A percentile compares a stretch with the other conserved stretches of the same genome.
phyloP scores from a whole-genome alignment of 345 rosid species.

The Moricandia moricandioides region DNA sequence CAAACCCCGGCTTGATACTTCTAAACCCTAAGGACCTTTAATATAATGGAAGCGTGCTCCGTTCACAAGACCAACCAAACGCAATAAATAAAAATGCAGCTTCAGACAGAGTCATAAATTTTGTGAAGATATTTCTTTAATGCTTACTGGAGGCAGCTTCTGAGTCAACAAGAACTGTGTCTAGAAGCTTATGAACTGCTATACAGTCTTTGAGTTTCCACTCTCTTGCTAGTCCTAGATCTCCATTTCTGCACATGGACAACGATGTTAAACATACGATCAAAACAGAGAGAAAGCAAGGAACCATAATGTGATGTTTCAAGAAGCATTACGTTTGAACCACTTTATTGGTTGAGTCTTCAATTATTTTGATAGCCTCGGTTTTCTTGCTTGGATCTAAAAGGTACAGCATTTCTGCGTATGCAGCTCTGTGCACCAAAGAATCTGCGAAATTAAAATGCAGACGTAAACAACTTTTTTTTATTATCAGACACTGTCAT shows the following conservation, averaged over 20 bases:
- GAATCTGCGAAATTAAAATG: slow-evolving; percentile 52
- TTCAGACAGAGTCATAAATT: not conserved
- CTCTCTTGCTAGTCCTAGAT: slow-evolving; percentile 54
- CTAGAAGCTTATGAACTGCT: slow-evolving; percentile 67
- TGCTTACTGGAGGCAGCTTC: slow-evolving; percentile 84
- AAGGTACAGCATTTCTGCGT: slow-evolving; percentile 75
- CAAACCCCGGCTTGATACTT: not conserved
- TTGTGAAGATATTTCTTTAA: not conserved
- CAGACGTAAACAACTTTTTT: not conserved
- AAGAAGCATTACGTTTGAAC: slow-evolving; percentile 49
- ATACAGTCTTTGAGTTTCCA: slow-evolving; percentile 92
- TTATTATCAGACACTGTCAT: not conserved
- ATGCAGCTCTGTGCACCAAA: slow-evolving; percentile 92
- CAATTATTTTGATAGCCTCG: slow-evolving; percentile 71
- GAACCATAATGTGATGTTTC: not conserved
- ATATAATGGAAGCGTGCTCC: not conserved
- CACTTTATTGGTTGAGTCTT: slow-evolving; percentile 61
- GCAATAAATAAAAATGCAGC: not conserved
- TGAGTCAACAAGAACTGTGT: slow-evolving; percentile 46
- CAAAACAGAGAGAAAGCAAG: not conserved
- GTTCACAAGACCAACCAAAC: not conserved
- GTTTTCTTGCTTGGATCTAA: slow-evolving; percentile 67
- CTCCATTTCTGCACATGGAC: slow-evolving; percentile 49
- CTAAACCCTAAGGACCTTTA: slow-evolving; percentile 4
- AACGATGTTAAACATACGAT: not conserved